Percentiles rank a stretch among this genome's conserved stretches.
Evolutionary conservation across 2,329 filamentous ascomycete genomes (phyloP).

Genomic region (Cytospora piceicola): DNA sequence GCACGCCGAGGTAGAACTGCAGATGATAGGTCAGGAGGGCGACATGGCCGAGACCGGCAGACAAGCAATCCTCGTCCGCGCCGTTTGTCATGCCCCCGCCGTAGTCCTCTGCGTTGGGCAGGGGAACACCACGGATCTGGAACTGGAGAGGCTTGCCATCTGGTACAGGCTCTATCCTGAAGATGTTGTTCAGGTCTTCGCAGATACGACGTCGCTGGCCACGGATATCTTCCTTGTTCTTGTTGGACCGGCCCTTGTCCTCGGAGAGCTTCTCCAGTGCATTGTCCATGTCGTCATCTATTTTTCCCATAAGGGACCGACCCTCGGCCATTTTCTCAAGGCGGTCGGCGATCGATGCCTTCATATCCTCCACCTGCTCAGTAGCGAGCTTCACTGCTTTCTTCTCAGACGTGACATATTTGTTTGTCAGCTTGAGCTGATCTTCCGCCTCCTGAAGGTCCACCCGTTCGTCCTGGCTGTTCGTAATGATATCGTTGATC

Average conservation of each 20-base stretch:
- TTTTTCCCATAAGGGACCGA: constrained; percentile 59
- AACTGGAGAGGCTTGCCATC: constrained; percentile 71
- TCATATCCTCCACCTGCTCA: constrained; percentile 68
- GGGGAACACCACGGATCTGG: constrained; percentile 75
- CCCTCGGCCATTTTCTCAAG: constrained; percentile 70
- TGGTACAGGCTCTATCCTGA: constrained; percentile 71
- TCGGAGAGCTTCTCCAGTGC: constrained; percentile 62
- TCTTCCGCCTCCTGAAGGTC: constrained; percentile 55
- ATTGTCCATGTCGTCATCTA: constrained; percentile 63
- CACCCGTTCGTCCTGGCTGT: constrained; percentile 43
- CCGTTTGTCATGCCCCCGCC: constrained; percentile 51
- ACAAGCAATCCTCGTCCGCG: constrained; percentile 70
- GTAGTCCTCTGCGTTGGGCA: constrained; percentile 77
- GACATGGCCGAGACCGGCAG: constrained; percentile 80
- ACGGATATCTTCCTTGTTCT: constrained; percentile 68
- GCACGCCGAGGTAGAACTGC: constrained; percentile 78
- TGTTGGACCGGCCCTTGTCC: constrained; percentile 57
- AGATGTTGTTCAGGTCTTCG: constrained; percentile 78
- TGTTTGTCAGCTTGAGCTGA: constrained; percentile 50
- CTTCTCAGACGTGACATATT: constrained; percentile 65
- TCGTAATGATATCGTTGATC: constrained; percentile 65
- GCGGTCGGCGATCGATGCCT: constrained; percentile 66
- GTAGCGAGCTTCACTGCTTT: constrained; percentile 66
- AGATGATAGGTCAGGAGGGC: constrained; percentile 75
- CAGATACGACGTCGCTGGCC: constrained; percentile 90